Conservation (phyloP, 148 eudicot genomes). For the Beta vulgaris region DNA sequence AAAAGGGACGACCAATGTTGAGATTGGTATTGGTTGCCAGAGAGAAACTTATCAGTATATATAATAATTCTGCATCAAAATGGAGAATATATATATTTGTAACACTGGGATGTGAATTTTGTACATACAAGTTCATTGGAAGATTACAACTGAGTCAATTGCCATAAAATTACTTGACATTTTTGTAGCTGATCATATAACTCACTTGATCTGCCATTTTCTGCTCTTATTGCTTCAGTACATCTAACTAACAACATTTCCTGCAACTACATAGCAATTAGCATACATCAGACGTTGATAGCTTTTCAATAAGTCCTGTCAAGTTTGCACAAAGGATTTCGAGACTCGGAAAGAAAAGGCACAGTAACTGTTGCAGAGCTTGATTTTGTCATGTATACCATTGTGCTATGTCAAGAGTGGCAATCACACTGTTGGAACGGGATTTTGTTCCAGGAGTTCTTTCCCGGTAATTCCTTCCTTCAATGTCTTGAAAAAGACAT, state of each 20-base stretch:
- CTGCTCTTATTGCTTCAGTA: not conserved
- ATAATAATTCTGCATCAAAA: too few relatives aligned
- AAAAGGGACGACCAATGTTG: too few relatives aligned
- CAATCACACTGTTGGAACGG: constrained; percentile 34
- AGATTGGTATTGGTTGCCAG: too few relatives aligned
- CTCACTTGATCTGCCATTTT: not conserved
- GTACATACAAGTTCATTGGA: not conserved
- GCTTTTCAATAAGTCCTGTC: not conserved
- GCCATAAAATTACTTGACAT: not conserved
- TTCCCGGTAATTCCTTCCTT: constrained; percentile 94
- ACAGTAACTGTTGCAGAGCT: not conserved
- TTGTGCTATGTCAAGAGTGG: not conserved
- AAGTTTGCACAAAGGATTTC: not conserved
- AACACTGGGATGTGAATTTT: not conserved
- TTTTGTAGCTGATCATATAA: not conserved
- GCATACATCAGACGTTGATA: not conserved
- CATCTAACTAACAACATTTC: not conserved
- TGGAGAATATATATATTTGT: too few relatives aligned
- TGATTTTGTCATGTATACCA: not conserved
- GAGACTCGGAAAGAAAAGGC: not conserved
- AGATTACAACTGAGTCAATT: not conserved
- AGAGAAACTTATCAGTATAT: too few relatives aligned
- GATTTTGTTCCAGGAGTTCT: constrained; percentile 61
- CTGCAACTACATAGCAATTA: not conserved
- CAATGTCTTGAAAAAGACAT: constrained; percentile 67